Evolutionary conservation across 306 rosid genomes (phyloP).

Genomic region (Prunus persica): DNA sequence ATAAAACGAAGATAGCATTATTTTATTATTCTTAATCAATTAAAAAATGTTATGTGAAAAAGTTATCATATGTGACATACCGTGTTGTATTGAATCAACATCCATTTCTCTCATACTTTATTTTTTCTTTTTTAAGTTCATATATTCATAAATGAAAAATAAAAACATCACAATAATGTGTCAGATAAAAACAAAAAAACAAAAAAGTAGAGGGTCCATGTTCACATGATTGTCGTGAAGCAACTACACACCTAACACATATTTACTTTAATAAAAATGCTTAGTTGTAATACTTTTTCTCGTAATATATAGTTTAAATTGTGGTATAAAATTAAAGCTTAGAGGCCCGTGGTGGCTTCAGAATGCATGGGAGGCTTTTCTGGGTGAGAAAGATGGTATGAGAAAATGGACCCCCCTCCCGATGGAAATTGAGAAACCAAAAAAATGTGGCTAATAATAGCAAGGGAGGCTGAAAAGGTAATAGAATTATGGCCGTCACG

Average conservation of each 20-base stretch:
- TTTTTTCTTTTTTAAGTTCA: no score
- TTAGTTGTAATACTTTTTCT: neutral
- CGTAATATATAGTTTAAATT: neutral
- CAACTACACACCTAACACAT: neutral
- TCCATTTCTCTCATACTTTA: no score
- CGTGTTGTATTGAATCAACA: no score
- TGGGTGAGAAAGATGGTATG: neutral
- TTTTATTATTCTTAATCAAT: fast-evolving
- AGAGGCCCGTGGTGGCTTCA: neutral
- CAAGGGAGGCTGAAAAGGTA: no score
- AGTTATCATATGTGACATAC: no score
- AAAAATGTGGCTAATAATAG: no score
- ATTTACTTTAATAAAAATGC: neutral
- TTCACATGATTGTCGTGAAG: neutral
- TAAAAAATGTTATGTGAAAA: fast-evolving
- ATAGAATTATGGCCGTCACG: no score
- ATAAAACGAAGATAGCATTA: fast-evolving
- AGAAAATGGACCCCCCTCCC: no score
- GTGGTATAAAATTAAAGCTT: neutral
- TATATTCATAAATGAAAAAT: neutral
- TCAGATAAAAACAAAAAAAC: neutral
- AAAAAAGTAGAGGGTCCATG: neutral
- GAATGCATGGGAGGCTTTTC: neutral
- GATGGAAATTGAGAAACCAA: no score
- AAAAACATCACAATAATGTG: neutral